Conservation (phyloP, 345 rosid genomes). For the Aquilaria sinensis region DNA sequence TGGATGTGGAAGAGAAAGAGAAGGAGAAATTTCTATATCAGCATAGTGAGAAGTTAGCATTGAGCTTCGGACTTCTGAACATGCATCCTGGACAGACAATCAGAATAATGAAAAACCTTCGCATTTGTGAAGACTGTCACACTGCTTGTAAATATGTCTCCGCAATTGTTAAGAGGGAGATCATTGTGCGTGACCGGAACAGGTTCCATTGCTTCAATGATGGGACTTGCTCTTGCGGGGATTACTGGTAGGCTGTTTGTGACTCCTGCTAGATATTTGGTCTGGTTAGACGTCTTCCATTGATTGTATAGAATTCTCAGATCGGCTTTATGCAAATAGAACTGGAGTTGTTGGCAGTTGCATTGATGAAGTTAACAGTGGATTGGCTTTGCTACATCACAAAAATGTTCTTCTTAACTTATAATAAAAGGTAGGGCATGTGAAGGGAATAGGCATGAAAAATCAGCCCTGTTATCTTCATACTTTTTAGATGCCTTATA, state of each 20-base stretch:
- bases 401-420: no score
- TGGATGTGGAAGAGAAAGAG: conserved; percentile 50
- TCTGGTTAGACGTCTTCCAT: no score
- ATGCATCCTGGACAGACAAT: conserved; percentile 31
- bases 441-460: no score
- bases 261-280: no score
- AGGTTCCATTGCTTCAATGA: conserved; percentile 49
- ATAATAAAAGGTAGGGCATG: no score
- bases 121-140: conserved; percentile 52
- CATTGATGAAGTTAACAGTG: no score
- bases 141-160: conserved; percentile 41
- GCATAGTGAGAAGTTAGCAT: conserved; percentile 56
- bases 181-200: conserved; percentile 46
- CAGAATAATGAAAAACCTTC: conserved; percentile 52
- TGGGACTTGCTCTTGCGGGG: conserved; percentile 47
- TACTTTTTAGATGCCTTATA: no score
- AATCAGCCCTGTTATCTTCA: no score
- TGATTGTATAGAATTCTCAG: no score
- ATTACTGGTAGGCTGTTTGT: conserved; percentile 30
- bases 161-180: conserved; percentile 29
- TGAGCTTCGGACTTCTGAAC: conserved; percentile 39
- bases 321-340: no score
- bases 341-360: no score
- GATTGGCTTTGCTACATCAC: no score
- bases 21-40: conserved; percentile 39